phyloP scores from a whole-genome alignment of 352 stramenopile species.

The Phytophthora nicotianae region DNA sequence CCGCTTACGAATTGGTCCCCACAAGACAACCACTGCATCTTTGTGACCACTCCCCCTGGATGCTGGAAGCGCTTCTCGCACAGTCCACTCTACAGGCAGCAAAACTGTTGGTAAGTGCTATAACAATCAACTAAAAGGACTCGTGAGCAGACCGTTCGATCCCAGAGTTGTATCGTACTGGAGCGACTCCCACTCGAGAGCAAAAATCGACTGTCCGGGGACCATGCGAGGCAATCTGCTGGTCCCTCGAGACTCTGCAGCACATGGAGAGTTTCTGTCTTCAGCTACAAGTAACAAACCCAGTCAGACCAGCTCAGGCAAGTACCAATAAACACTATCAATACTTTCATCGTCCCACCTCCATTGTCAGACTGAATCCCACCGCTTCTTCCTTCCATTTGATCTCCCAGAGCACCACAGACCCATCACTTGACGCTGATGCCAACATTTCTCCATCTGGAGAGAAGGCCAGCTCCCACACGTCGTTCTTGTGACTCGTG shows the following conservation, averaged over 20 bases:
- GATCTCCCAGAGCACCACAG: conserved; percentile 78
- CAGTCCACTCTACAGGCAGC: conserved; percentile 45
- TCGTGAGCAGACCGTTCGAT: conserved; percentile 43
- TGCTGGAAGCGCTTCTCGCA: conserved; percentile 64
- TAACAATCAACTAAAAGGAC: not conserved
- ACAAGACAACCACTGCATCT: conserved; percentile 61
- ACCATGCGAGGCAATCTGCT: conserved; percentile 71
- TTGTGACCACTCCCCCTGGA: conserved; percentile 52
- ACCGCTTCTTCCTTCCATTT: conserved; percentile 20
- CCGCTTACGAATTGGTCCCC: conserved; percentile 71
- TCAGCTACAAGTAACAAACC: conserved; percentile 12
- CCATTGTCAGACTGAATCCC: not conserved
- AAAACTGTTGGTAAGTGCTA: not conserved
- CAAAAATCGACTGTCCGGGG: conserved; percentile 59
- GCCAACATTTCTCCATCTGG: conserved; percentile 78
- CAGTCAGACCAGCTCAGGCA: not conserved
- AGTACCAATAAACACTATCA: not conserved
- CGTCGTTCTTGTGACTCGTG: conserved; percentile 51
- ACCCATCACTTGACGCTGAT: conserved; percentile 77
- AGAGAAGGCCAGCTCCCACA: conserved; percentile 82
- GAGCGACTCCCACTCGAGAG: conserved; percentile 60
- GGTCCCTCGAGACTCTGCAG: conserved; percentile 54
- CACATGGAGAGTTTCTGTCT: conserved; percentile 39
- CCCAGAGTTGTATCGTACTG: conserved; percentile 72
- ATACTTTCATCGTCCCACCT: conserved; percentile 16